Evolutionary conservation across 2,329 filamentous ascomycete genomes (phyloP).

Genomic region (Metarhizium brunneum): DNA sequence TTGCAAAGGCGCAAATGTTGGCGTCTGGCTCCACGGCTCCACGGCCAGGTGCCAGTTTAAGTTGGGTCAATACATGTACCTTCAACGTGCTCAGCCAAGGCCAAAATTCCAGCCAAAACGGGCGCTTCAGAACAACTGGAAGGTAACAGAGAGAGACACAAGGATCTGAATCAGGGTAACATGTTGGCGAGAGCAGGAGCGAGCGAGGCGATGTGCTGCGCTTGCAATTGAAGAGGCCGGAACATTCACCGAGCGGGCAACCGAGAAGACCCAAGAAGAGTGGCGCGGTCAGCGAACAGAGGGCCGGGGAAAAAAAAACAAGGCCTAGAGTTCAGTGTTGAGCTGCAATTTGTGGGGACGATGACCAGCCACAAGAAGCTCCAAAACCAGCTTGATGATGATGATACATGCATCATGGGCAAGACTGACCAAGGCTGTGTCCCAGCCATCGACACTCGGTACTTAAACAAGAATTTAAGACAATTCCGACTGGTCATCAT

Average conservation of each 20-base stretch:
- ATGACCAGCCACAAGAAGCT: neutral
- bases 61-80: too few species aligned
- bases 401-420: neutral
- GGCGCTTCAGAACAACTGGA: too few species aligned
- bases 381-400: neutral
- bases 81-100: too few species aligned
- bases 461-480: too few species aligned
- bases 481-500: too few species aligned
- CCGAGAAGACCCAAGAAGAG: neutral
- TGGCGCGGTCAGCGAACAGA: neutral
- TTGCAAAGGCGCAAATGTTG: neutral
- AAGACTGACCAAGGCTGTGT: too few species aligned
- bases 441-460: too few species aligned
- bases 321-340: neutral
- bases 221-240: neutral
- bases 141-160: too few species aligned
- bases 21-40: neutral
- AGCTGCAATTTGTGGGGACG: neutral
- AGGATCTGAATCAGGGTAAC: too few species aligned
- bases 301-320: neutral
- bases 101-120: too few species aligned
- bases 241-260: neutral
- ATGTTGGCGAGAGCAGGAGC: neutral
- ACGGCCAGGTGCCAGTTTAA: neutral
- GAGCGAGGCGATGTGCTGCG: neutral